Conservation (phyloP, 1,284 basidiomycete species). For the Cryptococcus depauperatus region DNA sequence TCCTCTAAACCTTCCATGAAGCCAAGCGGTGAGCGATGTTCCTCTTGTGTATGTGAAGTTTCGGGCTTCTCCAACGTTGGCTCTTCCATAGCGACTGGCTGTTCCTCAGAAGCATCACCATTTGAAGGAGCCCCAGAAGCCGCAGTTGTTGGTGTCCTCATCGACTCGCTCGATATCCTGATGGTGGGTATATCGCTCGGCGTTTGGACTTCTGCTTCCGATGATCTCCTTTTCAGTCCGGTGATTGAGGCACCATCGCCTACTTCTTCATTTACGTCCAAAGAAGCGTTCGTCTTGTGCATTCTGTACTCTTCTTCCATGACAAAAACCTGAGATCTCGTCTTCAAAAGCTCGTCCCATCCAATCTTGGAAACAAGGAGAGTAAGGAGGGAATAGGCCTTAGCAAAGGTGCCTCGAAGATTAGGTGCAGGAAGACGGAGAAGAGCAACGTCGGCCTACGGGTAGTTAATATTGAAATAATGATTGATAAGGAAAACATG, state of each 20-base stretch:
- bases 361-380: slow-evolving; percentile 86
- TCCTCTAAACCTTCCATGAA: slow-evolving; percentile 41
- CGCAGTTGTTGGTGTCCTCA: slow-evolving; percentile 40
- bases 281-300: slow-evolving; percentile 53
- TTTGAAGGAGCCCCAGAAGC: slow-evolving; percentile 6
- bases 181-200: slow-evolving; percentile 66
- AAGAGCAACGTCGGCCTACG: slow-evolving; percentile 79
- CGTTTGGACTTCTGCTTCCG: slow-evolving; percentile 12
- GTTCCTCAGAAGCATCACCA: not conserved
- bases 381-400: slow-evolving; percentile 85
- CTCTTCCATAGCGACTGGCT: not conserved
- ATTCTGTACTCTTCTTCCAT: slow-evolving; percentile 98
- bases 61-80: slow-evolving; percentile 45
- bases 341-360: slow-evolving; percentile 96
- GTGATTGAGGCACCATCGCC: slow-evolving; percentile 68
- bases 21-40: slow-evolving; percentile 30
- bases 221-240: slow-evolving; percentile 15
- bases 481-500: too few species aligned
- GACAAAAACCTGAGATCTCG: slow-evolving; percentile 89
- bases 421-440: slow-evolving; percentile 88
- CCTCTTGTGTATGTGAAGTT: slow-evolving; percentile 35
- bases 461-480: not conserved
- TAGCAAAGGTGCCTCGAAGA: slow-evolving; percentile 88
- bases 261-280: slow-evolving; percentile 50
- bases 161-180: slow-evolving; percentile 75